Evolutionary conservation across 495 filamentous ascomycete genomes (phyloP), one percentile per base, ranked within the genome.

Genomic region (Immersiella caudata): DNA sequence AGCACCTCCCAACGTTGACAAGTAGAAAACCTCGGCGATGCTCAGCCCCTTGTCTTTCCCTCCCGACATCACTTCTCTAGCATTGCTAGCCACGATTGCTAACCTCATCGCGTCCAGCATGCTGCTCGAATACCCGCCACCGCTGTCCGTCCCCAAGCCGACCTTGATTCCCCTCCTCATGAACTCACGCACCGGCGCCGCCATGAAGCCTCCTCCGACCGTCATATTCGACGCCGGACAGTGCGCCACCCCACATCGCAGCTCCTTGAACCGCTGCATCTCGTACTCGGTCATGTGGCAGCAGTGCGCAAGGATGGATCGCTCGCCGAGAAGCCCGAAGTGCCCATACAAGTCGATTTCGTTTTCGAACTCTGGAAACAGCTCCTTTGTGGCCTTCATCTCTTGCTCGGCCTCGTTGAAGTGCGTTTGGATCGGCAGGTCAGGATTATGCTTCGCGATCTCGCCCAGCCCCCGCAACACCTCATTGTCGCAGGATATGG

Each of bases 161-260:
- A 91, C 86, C 68, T 90, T 89, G 62, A 90, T 84, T 0, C 82
- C 87, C 4, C 79, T 78, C 11, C 79, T 73, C 12, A 90, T 71
- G 63, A 88, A 86, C 49, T 84, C 83, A 22, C 87, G 79, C 0
- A 89, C 75, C 0, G 86, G 86, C 4, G 88, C 86, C 2, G 86
- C 84, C 79, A 88, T 87, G 62, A 87, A 88, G 14, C 81, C 82
- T 14, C 81, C 84, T 16, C 85, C 83, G 40, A 89, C 84, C 0
- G 86, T 88, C 63, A 87, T 87, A 66, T 90, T 91, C 0, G 87
- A 79, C 36, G 87, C 79, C 1, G 89, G 89, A 51, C 89, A 91
- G 60, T 89, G 87, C 0, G 87, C 84, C 18, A 91, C 81, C 11
- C 87, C 86, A 54, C 87, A 88, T 0, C 75, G 76, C 49, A 85